Evolutionary conservation across 2,329 filamentous ascomycete species (phyloP).

Genomic region (Alternaria ventricosa): DNA sequence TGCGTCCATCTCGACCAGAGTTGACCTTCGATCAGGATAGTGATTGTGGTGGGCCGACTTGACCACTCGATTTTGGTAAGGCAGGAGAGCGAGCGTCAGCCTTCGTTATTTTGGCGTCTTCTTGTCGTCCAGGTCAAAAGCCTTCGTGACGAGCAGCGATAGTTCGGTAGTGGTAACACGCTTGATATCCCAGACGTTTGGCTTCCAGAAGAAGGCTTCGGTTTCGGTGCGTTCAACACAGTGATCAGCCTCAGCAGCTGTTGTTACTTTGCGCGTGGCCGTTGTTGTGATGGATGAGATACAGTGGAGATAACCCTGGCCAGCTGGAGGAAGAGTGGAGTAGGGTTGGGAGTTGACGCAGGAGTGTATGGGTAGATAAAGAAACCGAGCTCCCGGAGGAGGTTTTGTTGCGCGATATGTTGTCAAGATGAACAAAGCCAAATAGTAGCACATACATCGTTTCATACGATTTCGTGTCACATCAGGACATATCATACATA

Average conservation of each 20-base stretch:
- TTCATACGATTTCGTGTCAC: neutral
- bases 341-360: neutral
- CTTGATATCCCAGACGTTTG: conserved; percentile 6
- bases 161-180: neutral
- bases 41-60: conserved; percentile 16
- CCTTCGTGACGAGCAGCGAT: conserved; percentile 27
- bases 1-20: conserved; percentile 28
- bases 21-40: conserved; percentile 14
- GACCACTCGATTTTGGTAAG: conserved; percentile 28
- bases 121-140: conserved; percentile 3
- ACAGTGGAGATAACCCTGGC: neutral
- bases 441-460: neutral
- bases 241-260: neutral
- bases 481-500: conserved; percentile 6
- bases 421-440: neutral
- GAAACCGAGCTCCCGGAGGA: neutral
- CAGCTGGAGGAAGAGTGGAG: neutral
- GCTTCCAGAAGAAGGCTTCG: conserved; percentile 10
- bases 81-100: conserved; percentile 11
- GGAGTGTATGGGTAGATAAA: neutral
- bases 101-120: conserved; percentile 18
- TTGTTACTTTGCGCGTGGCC: conserved; percentile 8
- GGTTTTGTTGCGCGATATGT: neutral
- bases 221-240: neutral
- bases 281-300: neutral